Evolutionary conservation across 768 basidiomycete species (phyloP).

Genomic region (Chalciporus piperatus): DNA sequence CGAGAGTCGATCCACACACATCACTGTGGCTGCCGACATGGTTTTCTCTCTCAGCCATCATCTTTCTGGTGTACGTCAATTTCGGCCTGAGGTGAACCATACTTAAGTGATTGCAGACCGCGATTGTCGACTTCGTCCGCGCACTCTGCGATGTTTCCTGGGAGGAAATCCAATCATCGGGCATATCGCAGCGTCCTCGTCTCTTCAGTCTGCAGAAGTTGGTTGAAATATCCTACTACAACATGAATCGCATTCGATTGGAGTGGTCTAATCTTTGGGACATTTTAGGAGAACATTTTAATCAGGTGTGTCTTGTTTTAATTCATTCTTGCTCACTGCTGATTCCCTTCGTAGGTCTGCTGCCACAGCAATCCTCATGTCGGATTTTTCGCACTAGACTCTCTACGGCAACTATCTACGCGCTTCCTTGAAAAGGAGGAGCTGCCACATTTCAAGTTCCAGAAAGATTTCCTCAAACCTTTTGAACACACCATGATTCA

Average conservation of each 20-base stretch:
- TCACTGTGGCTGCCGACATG: conserved; percentile 99
- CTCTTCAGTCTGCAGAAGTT: conserved; percentile 97
- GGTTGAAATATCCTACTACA: conserved; percentile 99
- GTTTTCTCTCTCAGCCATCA: conserved; percentile 96
- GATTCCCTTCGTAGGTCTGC: conserved; percentile 65
- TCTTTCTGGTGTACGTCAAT: conserved; percentile 80
- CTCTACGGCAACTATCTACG: conserved; percentile 95
- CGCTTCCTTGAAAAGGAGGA: conserved; percentile 99
- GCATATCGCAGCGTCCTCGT: conserved; percentile 88
- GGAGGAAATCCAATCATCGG: conserved; percentile 99
- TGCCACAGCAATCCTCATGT: conserved; percentile 98
- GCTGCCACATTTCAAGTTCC: conserved; percentile 96
- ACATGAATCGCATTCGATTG: conserved; percentile 96
- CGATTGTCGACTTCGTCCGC: conserved; percentile 96
- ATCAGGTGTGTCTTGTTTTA: conserved; percentile 59
- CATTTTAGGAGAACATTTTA: conserved; percentile 97
- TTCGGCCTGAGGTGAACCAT: background rate
- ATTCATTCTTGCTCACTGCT: conserved; percentile 4
- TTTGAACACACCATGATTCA: conserved; percentile 98
- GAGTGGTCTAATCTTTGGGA: conserved; percentile 99
- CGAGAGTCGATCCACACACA: conserved; percentile 95
- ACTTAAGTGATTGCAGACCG: conserved; percentile 53
- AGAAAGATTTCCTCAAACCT: conserved; percentile 97
- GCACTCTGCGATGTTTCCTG: conserved; percentile 96
- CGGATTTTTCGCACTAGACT: conserved; percentile 94